phyloP scores from a whole-genome alignment of 495 filamentous ascomycete genomes.

The Lentithecium fluviatile region DNA sequence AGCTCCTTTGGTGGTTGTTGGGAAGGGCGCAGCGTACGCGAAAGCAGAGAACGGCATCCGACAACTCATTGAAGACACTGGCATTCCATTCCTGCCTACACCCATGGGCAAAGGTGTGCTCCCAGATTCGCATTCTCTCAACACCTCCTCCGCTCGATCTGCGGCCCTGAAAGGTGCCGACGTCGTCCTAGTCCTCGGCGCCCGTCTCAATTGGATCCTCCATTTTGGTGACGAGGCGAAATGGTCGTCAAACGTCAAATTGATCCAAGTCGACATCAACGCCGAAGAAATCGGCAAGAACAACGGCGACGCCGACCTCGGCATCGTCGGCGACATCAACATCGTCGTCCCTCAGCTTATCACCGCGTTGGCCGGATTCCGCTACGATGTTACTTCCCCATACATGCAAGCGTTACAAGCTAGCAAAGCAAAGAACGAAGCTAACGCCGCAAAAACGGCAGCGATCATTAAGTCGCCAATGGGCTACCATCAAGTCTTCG shows the following conservation, averaged over 20 bases:
- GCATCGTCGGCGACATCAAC: slow-evolving; percentile 55
- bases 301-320: slow-evolving; percentile 48
- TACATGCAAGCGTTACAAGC: slow-evolving; percentile 44
- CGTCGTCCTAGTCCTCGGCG: slow-evolving; percentile 60
- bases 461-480: slow-evolving; percentile 43
- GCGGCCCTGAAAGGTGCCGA: slow-evolving; percentile 58
- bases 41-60: slow-evolving; percentile 51
- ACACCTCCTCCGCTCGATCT: slow-evolving; percentile 59
- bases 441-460: slow-evolving; percentile 12
- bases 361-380: slow-evolving; percentile 46
- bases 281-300: slow-evolving; percentile 58
- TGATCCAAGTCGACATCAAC: slow-evolving; percentile 62
- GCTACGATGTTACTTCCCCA: slow-evolving; percentile 42
- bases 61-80: slow-evolving; percentile 49
- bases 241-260: slow-evolving; percentile 53
- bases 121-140: slow-evolving; percentile 55
- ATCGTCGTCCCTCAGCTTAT: slow-evolving; percentile 53
- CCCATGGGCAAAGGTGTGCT: slow-evolving; percentile 66
- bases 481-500: slow-evolving; percentile 56
- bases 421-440: slow-evolving; percentile 52
- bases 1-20: slow-evolving; percentile 58
- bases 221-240: slow-evolving; percentile 62
- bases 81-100: slow-evolving; percentile 61
- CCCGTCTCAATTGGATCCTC: slow-evolving; percentile 64
- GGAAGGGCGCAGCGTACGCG: slow-evolving; percentile 64